These are phyloP conservation scores for Pleurotus platypus DNA, from an alignment of 768 basidiomycete species.

Conservation along the genomic window DNA sequence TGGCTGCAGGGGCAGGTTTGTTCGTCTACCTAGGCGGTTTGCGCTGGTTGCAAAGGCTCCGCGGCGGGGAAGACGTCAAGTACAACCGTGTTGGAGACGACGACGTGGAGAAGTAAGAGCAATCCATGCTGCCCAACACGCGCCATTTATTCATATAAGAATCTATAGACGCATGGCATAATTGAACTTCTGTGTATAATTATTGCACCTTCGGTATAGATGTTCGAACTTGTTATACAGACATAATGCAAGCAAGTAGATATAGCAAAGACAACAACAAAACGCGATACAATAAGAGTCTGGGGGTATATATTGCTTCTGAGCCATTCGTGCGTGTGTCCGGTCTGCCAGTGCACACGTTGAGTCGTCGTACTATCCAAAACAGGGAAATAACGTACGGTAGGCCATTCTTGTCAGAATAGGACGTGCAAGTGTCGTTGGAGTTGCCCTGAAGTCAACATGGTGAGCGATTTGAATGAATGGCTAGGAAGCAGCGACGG, in stretches of 20 bases:
- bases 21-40: conserved; percentile 53
- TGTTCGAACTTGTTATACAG: not conserved
- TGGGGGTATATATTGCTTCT: conserved; percentile 4
- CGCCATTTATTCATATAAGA: conserved; percentile 6
- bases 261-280: not conserved
- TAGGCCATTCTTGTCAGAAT: conserved; percentile 61
- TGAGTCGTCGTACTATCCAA: not conserved
- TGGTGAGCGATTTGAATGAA: too few relatives aligned
- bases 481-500: conserved; percentile 12
- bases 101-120: conserved; percentile 47
- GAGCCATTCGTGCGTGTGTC: conserved; percentile 29
- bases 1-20: conserved; percentile 40
- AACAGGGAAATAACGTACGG: conserved; percentile 41
- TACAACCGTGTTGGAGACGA: conserved; percentile 48
- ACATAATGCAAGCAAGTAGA: not conserved
- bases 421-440: conserved; percentile 64
- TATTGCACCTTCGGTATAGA: not conserved
- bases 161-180: conserved; percentile 23
- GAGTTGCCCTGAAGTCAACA: conserved; percentile 27
- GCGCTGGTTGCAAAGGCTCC: conserved; percentile 37
- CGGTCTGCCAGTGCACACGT: conserved; percentile 25
- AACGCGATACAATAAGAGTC: conserved; percentile 10
- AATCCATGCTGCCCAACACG: not conserved
- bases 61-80: conserved; percentile 28
- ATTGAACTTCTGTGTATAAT: conserved; percentile 1